Evolutionary conservation across 768 basidiomycete genomes (phyloP), one percentile per base, ranked within the genome.

Genomic region (Lanmaoa rubissima): DNA sequence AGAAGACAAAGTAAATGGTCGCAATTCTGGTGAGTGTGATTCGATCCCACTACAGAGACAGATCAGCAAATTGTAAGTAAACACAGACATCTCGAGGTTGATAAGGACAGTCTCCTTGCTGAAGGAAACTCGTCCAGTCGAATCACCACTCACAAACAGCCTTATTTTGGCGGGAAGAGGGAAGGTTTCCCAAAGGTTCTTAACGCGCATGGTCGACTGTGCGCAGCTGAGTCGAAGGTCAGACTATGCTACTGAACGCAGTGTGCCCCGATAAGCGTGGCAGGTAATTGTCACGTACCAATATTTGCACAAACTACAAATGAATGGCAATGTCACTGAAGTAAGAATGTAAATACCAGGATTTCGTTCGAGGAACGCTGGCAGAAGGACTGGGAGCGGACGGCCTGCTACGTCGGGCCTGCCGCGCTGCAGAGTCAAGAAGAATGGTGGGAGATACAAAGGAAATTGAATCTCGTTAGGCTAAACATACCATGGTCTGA

Each of bases 21-120:
- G 89, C 86, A 51, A 87, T 75, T 38, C 78, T 79, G 47, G 88
- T 87, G 65, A 85, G 82, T 21, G 87, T 85, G 63, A 90, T 75
- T 54, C 87, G 81, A 54, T 82, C 77, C 85, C 86, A 87, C 88
- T 90, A 65, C 16, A 49, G 28, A 38, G 43, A 53, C 6, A 10
- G 14, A 34, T 48, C 32, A 38, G 21, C 38, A 44, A 13, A 5
- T 38, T 38, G 19, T 51, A 26, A 36, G 24, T 34, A 17, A 21
- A n/a, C 28, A 11, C 21, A 42, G 38, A 13, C 12, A 40, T 34
- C 21, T 38, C 34, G 24, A 31, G 6, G 28, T n/a, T 21, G 34
- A 43, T 44, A 12, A 31, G 44, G 44, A 45, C 28, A 35, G 19
- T 21, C 8, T 34, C 31, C 19, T 48, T 21, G 19, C n/a, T 17